phyloP scores from a whole-genome alignment of 257 asterid species.

The Fraxinus excelsior region DNA sequence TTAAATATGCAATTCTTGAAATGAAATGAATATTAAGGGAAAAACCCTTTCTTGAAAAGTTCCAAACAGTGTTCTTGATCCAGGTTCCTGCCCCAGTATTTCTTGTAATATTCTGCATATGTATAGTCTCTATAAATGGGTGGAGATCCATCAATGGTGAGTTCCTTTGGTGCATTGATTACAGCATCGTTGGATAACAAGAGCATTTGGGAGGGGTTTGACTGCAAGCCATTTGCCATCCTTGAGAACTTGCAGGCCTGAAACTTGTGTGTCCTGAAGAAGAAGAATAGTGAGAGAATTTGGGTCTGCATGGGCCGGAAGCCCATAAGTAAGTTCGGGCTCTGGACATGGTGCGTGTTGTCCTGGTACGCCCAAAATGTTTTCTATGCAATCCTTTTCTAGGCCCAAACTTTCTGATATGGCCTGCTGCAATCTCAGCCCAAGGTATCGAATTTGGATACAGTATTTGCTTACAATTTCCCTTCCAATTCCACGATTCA shows the following conservation, averaged over 20 bases:
- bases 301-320: constrained; percentile 62
- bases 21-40: background rate
- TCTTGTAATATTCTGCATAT: constrained; percentile 70
- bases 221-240: constrained; percentile 53
- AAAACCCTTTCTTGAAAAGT: constrained; percentile 50
- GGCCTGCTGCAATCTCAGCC: constrained; percentile 61
- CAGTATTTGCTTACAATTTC: constrained; percentile 62
- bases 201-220: constrained; percentile 51
- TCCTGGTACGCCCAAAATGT: constrained; percentile 42
- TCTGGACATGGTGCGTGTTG: constrained; percentile 61
- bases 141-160: constrained; percentile 44
- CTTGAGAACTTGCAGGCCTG: constrained; percentile 58
- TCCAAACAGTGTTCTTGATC: constrained; percentile 84
- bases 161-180: constrained; percentile 70
- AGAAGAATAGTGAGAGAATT: constrained; percentile 62
- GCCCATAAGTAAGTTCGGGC: constrained; percentile 65
- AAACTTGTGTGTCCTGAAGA: constrained; percentile 43
- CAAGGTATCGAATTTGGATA: constrained; percentile 57
- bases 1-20: background rate
- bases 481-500: constrained; percentile 31
- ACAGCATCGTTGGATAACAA: constrained; percentile 45
- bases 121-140: constrained; percentile 61
- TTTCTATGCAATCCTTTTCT: constrained; percentile 51
- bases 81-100: constrained; percentile 85
- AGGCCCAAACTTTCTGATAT: constrained; percentile 83